Evolutionary conservation across 805 yeast genomes (phyloP).

Genomic region (Pichia phayaonensis): DNA sequence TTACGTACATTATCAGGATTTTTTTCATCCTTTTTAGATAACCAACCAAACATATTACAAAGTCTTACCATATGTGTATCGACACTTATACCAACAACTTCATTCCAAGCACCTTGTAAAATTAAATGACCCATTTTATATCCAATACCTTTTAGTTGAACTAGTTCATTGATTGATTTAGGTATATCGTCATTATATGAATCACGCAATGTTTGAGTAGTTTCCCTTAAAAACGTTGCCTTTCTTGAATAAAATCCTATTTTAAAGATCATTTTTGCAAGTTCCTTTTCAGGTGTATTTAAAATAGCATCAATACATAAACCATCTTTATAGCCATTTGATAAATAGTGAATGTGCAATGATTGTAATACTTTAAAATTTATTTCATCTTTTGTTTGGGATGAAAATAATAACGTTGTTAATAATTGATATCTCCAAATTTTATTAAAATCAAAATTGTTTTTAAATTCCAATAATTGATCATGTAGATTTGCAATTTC

Average conservation of each 20-base stretch:
- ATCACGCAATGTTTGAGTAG: conserved; percentile 46
- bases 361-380: conserved; percentile 64
- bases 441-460: conserved; percentile 22
- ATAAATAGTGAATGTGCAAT: conserved; percentile 42
- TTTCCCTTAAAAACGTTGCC: conserved; percentile 57
- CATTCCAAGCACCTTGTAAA: conserved; percentile 75
- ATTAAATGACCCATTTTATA: conserved; percentile 89
- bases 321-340: conserved; percentile 39
- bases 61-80: conserved; percentile 86
- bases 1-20: conserved; percentile 73
- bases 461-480: conserved; percentile 8
- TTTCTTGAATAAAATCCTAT: conserved; percentile 87
- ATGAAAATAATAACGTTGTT: conserved; percentile 75
- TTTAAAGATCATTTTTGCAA: conserved; percentile 61
- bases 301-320: conserved; percentile 48
- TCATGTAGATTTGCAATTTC: conserved; percentile 3
- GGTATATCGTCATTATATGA: conserved; percentile 67
- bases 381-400: conserved; percentile 88
- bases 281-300: conserved; percentile 41
- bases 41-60: conserved; percentile 79
- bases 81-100: conserved; percentile 81
- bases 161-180: conserved; percentile 52
- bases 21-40: conserved; percentile 31
- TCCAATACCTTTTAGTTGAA: conserved; percentile 82
- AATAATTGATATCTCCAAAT: conserved; percentile 63